Base-by-base conservation (phyloP, 768 basidiomycete genomes). In the Jaapia argillacea region DNA sequence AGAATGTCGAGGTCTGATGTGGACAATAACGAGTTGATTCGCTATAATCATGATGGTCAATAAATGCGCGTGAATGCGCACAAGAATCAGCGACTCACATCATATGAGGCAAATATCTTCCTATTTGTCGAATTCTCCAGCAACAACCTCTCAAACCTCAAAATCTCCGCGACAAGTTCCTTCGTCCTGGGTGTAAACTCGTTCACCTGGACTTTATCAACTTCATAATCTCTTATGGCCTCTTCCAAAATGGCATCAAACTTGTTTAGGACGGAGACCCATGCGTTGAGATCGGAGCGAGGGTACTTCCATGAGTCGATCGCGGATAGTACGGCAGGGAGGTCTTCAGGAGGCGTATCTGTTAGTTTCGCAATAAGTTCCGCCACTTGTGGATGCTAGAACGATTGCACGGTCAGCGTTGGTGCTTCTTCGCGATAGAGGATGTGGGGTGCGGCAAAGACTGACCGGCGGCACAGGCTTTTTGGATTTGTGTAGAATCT, bases 71-170 rank as follows among this genome's bases (percentile, higher is more conserved):
- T n/a, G n/a, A n/a, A n/a, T n/a, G n/a, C n/a, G n/a, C 31, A 44
- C 38, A 36, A 33, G 31, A 41, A 43, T 39, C 48, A 44, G 37
- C 40, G 18, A 42, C 91, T 64, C 64, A 98, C 94, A 60, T 99
- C 96, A 63, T 96, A 99, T 3, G 91, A 94, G 47, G 77, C 81
- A 65, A 84, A 99, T 45, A 92, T 86, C 69, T 97, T 98, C 56
- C 96, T 72, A 59, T 94, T 98, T 31, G 96, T 99, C 38, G 92
- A 94, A 61, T 97, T 96, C 66, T 98, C 96, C 55, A 99, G 69
- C 41, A 99, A 66, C 28, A 98, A 65, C 48, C 87, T 75, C 66
- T 91, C 81, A 51, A 99, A 92, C 51, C 80, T 72, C 48, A 99
- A 75, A 51, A 99, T 83, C 58, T 85, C 81, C 48, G 81, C 77